Conservation (phyloP, 306 rosid species). For the Astragalus glycyphyllos region DNA sequence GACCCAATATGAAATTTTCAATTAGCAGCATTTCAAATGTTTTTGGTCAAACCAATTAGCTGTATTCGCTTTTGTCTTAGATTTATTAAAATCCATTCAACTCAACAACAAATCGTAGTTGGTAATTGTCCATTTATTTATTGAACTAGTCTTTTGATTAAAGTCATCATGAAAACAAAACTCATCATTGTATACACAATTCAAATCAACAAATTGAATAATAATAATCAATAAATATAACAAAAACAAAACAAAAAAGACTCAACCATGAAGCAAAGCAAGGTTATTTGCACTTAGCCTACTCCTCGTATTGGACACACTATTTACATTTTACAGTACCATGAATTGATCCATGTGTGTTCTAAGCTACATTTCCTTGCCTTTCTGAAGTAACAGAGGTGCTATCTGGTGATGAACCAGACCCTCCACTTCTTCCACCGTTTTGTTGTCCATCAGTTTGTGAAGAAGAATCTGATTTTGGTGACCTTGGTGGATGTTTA, state of each 20-base stretch:
- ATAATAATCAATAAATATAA: background rate
- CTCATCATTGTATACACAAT: constrained; percentile 43
- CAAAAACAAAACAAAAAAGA: background rate
- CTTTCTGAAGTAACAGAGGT: constrained; percentile 48
- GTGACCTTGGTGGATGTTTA: constrained; percentile 42
- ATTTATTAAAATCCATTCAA: constrained; percentile 20
- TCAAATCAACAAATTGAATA: constrained; percentile 39
- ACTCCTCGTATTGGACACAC: background rate
- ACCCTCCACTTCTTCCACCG: constrained; percentile 43
- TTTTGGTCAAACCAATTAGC: constrained; percentile 53
- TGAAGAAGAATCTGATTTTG: constrained; percentile 52
- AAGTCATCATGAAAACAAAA: constrained; percentile 1
- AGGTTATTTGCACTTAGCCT: too few species aligned
- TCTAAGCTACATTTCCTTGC: constrained; percentile 43
- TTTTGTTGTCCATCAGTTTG: constrained; percentile 33
- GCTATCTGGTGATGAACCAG: constrained; percentile 61
- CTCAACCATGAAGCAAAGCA: constrained; percentile 17
- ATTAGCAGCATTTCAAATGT: constrained; percentile 28
- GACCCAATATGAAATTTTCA: background rate
- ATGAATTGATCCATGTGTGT: background rate
- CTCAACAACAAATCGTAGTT: constrained; percentile 30
- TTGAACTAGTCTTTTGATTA: constrained; percentile 34
- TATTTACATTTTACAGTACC: constrained; percentile 47
- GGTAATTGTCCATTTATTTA: constrained; percentile 43
- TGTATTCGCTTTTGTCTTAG: constrained; percentile 45